These are phyloP conservation scores for Aegilops umbellulata DNA, from an alignment of 176 grass and related monocot genomes.

Conservation along the genomic window DNA sequence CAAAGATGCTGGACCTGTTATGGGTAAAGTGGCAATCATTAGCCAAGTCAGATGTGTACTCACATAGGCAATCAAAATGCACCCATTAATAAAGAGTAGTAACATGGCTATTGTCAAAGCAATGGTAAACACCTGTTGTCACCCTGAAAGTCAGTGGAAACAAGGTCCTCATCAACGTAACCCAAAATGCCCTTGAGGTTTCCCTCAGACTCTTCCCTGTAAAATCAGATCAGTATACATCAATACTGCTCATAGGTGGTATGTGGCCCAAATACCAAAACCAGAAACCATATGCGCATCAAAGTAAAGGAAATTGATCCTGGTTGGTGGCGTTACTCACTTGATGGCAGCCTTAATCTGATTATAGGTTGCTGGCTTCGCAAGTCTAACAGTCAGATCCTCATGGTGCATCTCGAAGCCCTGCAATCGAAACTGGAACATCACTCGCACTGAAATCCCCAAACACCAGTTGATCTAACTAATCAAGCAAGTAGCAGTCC, in stretches of 20 bases:
- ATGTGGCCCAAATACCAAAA: too few species aligned
- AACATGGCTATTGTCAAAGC: not conserved
- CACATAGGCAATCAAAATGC: not conserved
- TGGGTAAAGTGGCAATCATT: not conserved
- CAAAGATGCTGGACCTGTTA: constrained; percentile 63
- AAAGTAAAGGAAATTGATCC: too few species aligned
- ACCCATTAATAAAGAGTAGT: too few species aligned
- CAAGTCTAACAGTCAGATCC: constrained; percentile 71
- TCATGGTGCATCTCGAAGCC: too few species aligned
- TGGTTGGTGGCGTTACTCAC: constrained; percentile 22
- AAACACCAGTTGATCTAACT: too few species aligned
- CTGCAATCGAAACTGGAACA: too few species aligned
- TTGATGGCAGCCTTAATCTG: constrained; percentile 79
- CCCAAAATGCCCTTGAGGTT: constrained; percentile 83
- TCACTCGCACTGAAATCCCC: too few species aligned
- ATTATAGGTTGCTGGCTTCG: constrained; percentile 65
- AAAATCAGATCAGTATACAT: not conserved
- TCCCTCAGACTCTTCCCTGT: too few species aligned
- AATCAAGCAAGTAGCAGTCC: too few species aligned
- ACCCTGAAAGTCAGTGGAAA: constrained; percentile 88
- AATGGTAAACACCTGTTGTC: constrained; percentile 62
- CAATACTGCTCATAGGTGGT: too few species aligned
- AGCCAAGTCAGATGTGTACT: not conserved
- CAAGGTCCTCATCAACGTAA: constrained; percentile 91
- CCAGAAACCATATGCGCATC: too few species aligned